Percentiles rank a stretch among this genome's conserved stretches.
Conservation (phyloP, 768 basidiomycete genomes). For the Fomitopsis serialis region DNA sequence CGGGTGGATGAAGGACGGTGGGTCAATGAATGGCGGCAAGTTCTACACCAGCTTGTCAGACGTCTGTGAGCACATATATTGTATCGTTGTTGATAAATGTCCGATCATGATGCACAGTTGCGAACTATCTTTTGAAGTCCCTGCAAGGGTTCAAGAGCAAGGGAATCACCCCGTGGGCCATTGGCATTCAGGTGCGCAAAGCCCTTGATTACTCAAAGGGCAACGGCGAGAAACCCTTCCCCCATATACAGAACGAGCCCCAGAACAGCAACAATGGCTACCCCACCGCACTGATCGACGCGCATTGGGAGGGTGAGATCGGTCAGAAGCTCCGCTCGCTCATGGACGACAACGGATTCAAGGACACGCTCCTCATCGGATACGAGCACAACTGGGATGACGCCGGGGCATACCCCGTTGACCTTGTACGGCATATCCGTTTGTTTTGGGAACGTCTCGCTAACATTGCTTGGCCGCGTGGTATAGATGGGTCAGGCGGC, state of each 20-base stretch:
- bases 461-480: neutral
- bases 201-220: too few relatives aligned
- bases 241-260: slow-evolving; percentile 49
- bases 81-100: too few relatives aligned
- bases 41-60: slow-evolving; percentile 42
- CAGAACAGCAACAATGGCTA: slow-evolving; percentile 60
- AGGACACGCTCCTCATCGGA: slow-evolving; percentile 55
- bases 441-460: too few relatives aligned
- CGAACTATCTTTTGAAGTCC: slow-evolving; percentile 65
- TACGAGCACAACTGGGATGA: slow-evolving; percentile 74
- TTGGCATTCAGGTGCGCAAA: slow-evolving; percentile 45
- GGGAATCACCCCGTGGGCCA: slow-evolving; percentile 57
- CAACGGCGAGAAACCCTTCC: too few relatives aligned
- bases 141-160: slow-evolving; percentile 62
- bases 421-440: slow-evolving; percentile 30
- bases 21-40: slow-evolving; percentile 62
- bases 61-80: slow-evolving; percentile 45
- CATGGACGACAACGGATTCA: slow-evolving; percentile 59
- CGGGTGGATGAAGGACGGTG: slow-evolving; percentile 71
- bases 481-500: slow-evolving; percentile 51
- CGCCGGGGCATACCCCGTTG: slow-evolving; percentile 57
- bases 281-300: slow-evolving; percentile 55
- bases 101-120: too few relatives aligned
- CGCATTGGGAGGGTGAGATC: slow-evolving; percentile 53
- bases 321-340: slow-evolving; percentile 49